Conservation (phyloP, 2,329 filamentous ascomycete species). For the Colletotrichum sp. region DNA sequence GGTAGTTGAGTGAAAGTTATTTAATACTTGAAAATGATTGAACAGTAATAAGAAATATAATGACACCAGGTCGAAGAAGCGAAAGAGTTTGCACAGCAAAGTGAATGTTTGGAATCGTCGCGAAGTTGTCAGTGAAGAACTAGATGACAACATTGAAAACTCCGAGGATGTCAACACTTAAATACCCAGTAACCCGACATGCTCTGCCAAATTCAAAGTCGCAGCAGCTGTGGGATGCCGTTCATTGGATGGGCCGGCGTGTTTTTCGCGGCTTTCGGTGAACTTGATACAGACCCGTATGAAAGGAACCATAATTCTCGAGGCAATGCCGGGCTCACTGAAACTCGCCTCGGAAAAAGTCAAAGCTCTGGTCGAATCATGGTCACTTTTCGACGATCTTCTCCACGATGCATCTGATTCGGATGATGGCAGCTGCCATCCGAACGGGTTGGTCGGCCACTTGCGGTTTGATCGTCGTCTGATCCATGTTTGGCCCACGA, state of each 20-base stretch:
- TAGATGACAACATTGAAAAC: background rate
- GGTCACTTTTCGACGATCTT: background rate
- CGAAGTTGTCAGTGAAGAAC: background rate
- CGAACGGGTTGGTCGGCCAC: conserved; percentile 3
- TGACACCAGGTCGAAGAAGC: conserved; percentile 17
- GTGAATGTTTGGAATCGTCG: background rate
- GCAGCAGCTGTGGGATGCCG: background rate
- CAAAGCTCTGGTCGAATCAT: background rate
- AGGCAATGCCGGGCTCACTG: background rate
- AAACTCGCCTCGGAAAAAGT: background rate
- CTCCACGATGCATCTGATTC: background rate
- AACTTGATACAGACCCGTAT: background rate
- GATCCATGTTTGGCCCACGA: conserved; percentile 5
- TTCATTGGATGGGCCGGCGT: background rate
- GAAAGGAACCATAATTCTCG: background rate
- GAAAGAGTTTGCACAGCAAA: conserved; percentile 1
- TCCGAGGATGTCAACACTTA: background rate
- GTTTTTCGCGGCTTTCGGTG: background rate
- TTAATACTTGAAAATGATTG: background rate
- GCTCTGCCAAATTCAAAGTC: background rate
- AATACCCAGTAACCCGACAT: background rate
- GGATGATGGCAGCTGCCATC: conserved; percentile 12
- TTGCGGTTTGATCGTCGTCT: conserved; percentile 20
- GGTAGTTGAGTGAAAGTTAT: background rate
- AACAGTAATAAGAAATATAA: background rate